phyloP scores from a whole-genome alignment of 768 basidiomycete genomes.

The Suillus fuscotomentosus region DNA sequence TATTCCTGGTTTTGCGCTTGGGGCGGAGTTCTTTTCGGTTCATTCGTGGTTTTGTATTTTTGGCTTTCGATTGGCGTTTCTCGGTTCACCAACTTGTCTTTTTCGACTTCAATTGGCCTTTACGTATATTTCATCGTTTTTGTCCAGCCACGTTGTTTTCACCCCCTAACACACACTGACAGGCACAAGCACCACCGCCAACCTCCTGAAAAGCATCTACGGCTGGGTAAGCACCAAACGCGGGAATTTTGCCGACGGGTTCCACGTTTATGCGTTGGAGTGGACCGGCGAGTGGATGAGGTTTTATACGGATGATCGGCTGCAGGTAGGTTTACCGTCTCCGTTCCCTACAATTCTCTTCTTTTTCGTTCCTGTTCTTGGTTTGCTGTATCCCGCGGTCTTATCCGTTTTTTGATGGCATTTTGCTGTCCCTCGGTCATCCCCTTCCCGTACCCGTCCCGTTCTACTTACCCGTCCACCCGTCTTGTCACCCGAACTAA shows the following conservation, averaged over 20 bases:
- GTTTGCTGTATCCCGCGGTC: not conserved
- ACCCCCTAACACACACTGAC: conserved; percentile 1
- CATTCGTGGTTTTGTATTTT: not conserved
- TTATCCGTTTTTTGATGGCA: not conserved
- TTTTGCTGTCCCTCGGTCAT: not conserved
- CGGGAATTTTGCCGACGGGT: conserved; percentile 44
- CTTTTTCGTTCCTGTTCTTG: not conserved
- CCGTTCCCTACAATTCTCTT: not conserved
- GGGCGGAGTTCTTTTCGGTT: not conserved
- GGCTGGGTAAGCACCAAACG: conserved; percentile 38
- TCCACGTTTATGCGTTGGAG: conserved; percentile 56
- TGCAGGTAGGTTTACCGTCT: conserved; percentile 18
- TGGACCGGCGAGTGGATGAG: conserved; percentile 59
- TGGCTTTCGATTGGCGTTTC: not conserved
- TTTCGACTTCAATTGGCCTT: not conserved
- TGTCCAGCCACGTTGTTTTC: not conserved
- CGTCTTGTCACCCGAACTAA: too few relatives aligned
- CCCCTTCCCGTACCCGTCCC: not conserved
- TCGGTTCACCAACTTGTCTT: not conserved
- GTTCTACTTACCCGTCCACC: too few relatives aligned
- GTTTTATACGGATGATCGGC: conserved; percentile 51
- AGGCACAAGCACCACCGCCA: conserved; percentile 10
- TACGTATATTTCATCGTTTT: not conserved
- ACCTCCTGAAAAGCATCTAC: conserved; percentile 36
- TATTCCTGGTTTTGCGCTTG: not conserved